These are phyloP conservation scores for Rhizopogon parksii DNA, from an alignment of 1,284 basidiomycete genomes.

Conservation along the genomic window DNA sequence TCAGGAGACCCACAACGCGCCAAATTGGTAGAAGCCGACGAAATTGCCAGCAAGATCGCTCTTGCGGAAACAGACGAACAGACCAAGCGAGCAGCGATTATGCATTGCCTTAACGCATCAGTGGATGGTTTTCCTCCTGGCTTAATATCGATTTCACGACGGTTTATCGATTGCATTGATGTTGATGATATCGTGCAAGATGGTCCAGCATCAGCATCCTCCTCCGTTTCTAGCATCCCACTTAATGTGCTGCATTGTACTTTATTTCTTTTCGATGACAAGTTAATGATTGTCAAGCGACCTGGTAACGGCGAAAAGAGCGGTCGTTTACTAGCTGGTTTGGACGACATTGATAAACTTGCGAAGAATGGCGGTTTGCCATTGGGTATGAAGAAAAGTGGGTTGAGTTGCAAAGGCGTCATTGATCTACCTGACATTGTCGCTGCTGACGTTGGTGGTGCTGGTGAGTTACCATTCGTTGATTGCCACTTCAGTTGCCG, in stretches of 20 bases:
- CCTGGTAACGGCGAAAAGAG: constrained; percentile 67
- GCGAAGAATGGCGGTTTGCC: constrained; percentile 57
- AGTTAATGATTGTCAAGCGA: constrained; percentile 87
- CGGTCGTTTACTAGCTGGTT: constrained; percentile 70
- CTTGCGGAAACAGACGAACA: constrained; percentile 89
- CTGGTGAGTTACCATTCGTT: constrained; percentile 45
- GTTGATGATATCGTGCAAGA: constrained; percentile 78
- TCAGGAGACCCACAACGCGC: constrained; percentile 71
- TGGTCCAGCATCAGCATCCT: constrained; percentile 33
- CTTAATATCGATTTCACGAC: constrained; percentile 79
- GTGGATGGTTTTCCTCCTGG: constrained; percentile 90
- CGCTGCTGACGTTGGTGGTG: constrained; percentile 77
- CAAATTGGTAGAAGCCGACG: constrained; percentile 80
- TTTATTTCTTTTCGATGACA: constrained; percentile 93
- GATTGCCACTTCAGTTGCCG: constrained; percentile 3
- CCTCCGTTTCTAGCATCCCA: constrained; percentile 36
- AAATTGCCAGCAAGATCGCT: constrained; percentile 87
- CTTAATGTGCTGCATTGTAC: constrained; percentile 68
- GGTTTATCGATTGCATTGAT: constrained; percentile 91
- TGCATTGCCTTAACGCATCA: constrained; percentile 80
- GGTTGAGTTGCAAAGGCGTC: constrained; percentile 81
- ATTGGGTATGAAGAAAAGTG: constrained; percentile 64
- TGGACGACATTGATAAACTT: constrained; percentile 80
- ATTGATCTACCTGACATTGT: constrained; percentile 81
- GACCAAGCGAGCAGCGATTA: constrained; percentile 82